A percentile compares a stretch with the other conserved stretches of the same genome.
phyloP scores from a whole-genome alignment of 2,329 filamentous ascomycete species.

The Daldinia eschscholtzii region DNA sequence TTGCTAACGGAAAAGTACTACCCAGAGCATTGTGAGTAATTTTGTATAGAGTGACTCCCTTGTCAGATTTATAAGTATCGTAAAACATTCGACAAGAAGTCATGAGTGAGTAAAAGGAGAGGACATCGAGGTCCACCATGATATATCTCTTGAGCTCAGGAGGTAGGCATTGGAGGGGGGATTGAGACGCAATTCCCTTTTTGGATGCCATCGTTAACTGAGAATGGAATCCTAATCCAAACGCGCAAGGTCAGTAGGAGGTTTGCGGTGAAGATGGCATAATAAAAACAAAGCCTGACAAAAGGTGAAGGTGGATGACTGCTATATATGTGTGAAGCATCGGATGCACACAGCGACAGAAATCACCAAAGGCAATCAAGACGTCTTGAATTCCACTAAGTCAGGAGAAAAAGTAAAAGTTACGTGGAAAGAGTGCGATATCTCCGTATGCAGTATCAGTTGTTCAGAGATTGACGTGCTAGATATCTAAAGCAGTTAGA shows the following conservation, averaged over 20 bases:
- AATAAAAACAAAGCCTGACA: not conserved
- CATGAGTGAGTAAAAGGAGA: not conserved
- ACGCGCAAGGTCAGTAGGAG: not conserved
- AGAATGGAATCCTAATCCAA: not conserved
- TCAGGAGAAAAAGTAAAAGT: too few species aligned
- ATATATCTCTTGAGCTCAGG: not conserved
- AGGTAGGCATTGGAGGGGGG: not conserved
- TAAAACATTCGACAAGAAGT: not conserved
- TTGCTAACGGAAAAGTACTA: not conserved
- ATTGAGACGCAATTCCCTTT: not conserved
- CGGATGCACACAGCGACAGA: too few species aligned
- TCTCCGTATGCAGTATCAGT: too few species aligned
- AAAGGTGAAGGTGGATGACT: too few species aligned
- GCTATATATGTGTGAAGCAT: too few species aligned
- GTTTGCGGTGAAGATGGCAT: not conserved
- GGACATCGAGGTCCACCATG: not conserved
- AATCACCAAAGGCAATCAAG: too few species aligned
- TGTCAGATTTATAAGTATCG: not conserved
- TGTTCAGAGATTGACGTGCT: too few species aligned
- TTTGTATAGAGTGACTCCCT: not conserved
- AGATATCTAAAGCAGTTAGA: too few species aligned
- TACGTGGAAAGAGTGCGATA: too few species aligned
- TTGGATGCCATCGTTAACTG: not conserved
- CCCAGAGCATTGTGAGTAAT: not conserved
- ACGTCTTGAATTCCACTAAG: too few species aligned